Percentiles rank a stretch among this genome's conserved stretches.
Conservation (phyloP, 225 moss, liverwort and hornwort species). For the Climacium dendroides region DNA sequence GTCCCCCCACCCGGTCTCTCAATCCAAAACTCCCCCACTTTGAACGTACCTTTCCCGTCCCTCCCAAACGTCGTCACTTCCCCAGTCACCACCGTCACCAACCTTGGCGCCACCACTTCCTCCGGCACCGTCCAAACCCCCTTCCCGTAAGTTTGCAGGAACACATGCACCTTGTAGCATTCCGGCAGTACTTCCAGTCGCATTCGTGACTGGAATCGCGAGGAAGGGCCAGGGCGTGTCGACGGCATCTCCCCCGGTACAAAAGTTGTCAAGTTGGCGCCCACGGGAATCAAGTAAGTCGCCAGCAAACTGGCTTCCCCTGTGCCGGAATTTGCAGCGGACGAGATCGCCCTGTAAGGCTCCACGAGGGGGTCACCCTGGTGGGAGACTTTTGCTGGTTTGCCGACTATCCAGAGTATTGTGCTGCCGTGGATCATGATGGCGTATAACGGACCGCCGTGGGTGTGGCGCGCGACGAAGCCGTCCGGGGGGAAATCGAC, state of each 20-base stretch:
- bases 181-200: not conserved
- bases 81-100: not conserved
- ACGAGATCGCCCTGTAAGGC: not conserved
- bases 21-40: not conserved
- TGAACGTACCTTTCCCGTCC: not conserved
- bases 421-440: not conserved
- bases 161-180: not conserved
- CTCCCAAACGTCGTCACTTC: not conserved
- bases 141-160: not conserved
- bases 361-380: not conserved
- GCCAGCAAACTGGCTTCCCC: not conserved
- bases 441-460: not conserved
- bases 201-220: not conserved
- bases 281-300: not conserved
- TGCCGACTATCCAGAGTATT: not conserved
- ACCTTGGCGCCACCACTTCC: not conserved
- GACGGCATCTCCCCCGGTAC: not conserved
- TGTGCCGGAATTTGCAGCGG: not conserved
- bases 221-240: not conserved
- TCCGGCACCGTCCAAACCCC: not conserved
- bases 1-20: not conserved
- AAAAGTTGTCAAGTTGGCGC: not conserved
- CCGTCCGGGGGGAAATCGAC: not conserved
- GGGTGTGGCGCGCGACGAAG: not conserved
- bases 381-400: not conserved